Percentiles rank a stretch among this genome's conserved stretches.
Evolutionary conservation across 441 rosid species (phyloP).

Genomic region (Mallotus repandus): DNA sequence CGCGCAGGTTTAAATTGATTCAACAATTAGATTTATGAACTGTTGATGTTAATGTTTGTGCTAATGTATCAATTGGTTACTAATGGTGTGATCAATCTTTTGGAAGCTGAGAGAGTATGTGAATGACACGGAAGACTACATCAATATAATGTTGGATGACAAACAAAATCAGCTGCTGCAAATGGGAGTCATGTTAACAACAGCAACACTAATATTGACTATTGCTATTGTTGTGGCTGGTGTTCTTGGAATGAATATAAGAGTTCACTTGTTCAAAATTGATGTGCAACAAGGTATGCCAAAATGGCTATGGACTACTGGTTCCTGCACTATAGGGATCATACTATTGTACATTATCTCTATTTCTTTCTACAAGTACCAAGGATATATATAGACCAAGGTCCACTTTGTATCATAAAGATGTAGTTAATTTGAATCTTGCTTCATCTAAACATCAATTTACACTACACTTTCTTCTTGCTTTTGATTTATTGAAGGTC

Average conservation of each 20-base stretch:
- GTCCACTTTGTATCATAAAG: neutral
- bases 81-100: neutral
- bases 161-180: constrained; percentile 84
- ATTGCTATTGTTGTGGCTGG: constrained; percentile 59
- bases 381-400: no score
- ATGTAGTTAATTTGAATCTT: no score
- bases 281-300: constrained; percentile 28
- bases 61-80: no score
- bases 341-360: constrained; percentile 62
- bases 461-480: no score
- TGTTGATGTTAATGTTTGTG: no score
- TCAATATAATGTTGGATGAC: constrained; percentile 89
- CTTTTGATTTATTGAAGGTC: no score
- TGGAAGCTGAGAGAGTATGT: constrained; percentile 79
- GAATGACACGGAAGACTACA: constrained; percentile 87
- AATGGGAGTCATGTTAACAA: constrained; percentile 80
- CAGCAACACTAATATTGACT: constrained; percentile 71
- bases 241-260: constrained; percentile 71
- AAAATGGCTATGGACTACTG: constrained; percentile 62
- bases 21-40: no score
- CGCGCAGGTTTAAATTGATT: no score
- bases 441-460: no score
- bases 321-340: constrained; percentile 56
- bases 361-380: constrained; percentile 59
- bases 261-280: constrained; percentile 45